Evolutionary conservation across 805 yeast genomes (phyloP).

Genomic region (Nakazawaea holstii): DNA sequence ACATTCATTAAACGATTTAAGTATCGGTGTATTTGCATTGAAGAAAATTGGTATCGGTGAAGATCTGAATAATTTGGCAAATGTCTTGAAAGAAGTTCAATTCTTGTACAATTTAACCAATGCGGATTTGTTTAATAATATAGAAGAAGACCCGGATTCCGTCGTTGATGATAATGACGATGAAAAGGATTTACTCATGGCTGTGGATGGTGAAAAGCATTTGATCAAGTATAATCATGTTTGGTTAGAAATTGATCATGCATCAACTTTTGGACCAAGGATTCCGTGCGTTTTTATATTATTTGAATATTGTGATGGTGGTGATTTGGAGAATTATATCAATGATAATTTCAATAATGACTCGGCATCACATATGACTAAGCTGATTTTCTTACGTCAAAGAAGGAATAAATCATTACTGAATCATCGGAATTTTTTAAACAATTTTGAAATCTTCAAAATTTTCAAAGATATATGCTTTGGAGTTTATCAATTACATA

Average conservation of each 20-base stretch:
- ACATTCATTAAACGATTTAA: conserved; percentile 66
- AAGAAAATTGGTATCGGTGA: conserved; percentile 84
- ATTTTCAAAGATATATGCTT: conserved; percentile 61
- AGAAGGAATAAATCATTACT: conserved; percentile 5
- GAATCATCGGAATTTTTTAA: conserved; percentile 25
- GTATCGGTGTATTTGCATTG: conserved; percentile 76
- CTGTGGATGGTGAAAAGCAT: conserved; percentile 34
- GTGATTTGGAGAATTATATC: conserved; percentile 71
- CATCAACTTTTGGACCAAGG: conserved; percentile 48
- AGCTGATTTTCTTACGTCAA: conserved; percentile 23
- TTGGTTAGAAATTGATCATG: conserved; percentile 71
- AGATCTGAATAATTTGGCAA: conserved; percentile 59
- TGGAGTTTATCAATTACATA: conserved; percentile 72
- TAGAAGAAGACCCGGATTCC: conserved; percentile 1
- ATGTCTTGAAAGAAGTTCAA: conserved; percentile 73
- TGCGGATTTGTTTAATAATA: conserved; percentile 11
- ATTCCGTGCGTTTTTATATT: conserved; percentile 65
- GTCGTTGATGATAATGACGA: not conserved
- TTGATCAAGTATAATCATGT: conserved; percentile 85
- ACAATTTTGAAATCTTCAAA: conserved; percentile 57
- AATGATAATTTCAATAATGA: conserved; percentile 22
- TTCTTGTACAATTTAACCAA: conserved; percentile 52
- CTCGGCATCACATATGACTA: conserved; percentile 29
- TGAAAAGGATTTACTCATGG: not conserved
- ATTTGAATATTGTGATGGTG: conserved; percentile 87